Evolutionary conservation across 1,284 basidiomycete species (phyloP).

Genomic region (Marasmius tenuissimus): DNA sequence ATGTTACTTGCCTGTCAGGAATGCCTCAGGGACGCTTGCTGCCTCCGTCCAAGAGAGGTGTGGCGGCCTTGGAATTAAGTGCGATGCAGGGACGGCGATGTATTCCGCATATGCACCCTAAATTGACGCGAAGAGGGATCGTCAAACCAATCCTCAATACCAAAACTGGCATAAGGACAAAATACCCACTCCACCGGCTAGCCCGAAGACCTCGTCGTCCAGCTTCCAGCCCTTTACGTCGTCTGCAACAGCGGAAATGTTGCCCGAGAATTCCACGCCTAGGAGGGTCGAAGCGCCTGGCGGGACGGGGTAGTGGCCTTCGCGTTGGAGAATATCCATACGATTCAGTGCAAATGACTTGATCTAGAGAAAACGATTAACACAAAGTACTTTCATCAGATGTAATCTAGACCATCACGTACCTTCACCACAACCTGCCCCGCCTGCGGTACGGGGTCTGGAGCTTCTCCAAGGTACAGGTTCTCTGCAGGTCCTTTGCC

Average conservation of each 20-base stretch:
- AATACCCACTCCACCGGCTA: conserved; percentile 49
- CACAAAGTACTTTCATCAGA: background rate
- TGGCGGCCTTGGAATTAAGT: conserved; percentile 77
- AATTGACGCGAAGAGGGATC: background rate
- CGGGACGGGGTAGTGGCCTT: conserved; percentile 80
- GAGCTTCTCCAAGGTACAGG: conserved; percentile 77
- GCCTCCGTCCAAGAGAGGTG: conserved; percentile 83
- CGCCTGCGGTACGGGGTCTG: conserved; percentile 54
- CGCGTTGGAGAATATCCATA: conserved; percentile 82
- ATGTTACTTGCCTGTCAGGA: conserved; percentile 68
- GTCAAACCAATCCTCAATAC: background rate
- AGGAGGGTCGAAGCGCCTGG: conserved; percentile 77
- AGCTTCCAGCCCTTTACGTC: conserved; percentile 60
- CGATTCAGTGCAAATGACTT: conserved; percentile 86
- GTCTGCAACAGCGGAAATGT: conserved; percentile 59
- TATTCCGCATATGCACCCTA: conserved; percentile 95
- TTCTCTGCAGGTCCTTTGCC: conserved; percentile 77
- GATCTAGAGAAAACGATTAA: conserved; percentile 35
- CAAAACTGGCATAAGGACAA: background rate
- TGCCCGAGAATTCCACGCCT: conserved; percentile 91
- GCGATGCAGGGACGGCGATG: conserved; percentile 65
- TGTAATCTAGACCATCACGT: conserved; percentile 2
- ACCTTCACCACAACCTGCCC: conserved; percentile 81
- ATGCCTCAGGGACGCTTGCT: conserved; percentile 84
- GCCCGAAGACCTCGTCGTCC: conserved; percentile 87